Percentiles rank a stretch among this genome's conserved stretches.
phyloP scores from a whole-genome alignment of 176 grass and related monocot species.

The Carex pumila region DNA sequence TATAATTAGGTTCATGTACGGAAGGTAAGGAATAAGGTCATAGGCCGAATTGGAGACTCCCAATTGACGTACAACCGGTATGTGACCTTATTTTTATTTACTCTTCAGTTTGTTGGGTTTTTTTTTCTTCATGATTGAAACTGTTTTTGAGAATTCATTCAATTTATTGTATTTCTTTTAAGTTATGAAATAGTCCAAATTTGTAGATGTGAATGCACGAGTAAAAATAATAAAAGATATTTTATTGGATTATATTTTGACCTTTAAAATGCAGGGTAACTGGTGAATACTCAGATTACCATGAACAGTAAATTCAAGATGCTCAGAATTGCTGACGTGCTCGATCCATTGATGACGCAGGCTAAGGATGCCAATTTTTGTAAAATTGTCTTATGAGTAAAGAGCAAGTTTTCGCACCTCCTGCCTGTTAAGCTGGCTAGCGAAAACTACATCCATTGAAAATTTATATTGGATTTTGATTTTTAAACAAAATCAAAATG shows the following conservation, averaged over 20 bases:
- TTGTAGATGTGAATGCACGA: background rate
- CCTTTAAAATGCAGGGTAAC: constrained; percentile 43
- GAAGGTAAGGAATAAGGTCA: constrained; percentile 94
- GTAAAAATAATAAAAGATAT: background rate
- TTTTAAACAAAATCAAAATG: background rate
- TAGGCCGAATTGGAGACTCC: constrained; percentile 77
- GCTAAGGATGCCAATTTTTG: constrained; percentile 12
- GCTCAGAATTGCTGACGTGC: background rate
- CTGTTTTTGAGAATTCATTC: background rate
- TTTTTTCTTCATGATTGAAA: background rate
- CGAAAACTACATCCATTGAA: background rate
- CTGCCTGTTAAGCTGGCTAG: background rate
- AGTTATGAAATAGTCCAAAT: background rate
- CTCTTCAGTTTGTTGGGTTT: background rate
- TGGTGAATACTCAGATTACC: constrained; percentile 46
- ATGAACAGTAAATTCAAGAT: background rate
- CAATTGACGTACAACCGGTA: constrained; percentile 83
- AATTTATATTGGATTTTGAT: background rate
- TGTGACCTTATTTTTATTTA: background rate
- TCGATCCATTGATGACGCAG: background rate
- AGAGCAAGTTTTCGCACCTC: background rate
- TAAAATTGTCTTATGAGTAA: background rate
- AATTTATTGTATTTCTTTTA: background rate
- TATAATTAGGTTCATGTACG: constrained; percentile 63
- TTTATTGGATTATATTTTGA: background rate